Percentiles rank a stretch among this genome's conserved stretches.
phyloP scores from a whole-genome alignment of 176 grass and related monocot genomes.

The Carex kokanica region DNA sequence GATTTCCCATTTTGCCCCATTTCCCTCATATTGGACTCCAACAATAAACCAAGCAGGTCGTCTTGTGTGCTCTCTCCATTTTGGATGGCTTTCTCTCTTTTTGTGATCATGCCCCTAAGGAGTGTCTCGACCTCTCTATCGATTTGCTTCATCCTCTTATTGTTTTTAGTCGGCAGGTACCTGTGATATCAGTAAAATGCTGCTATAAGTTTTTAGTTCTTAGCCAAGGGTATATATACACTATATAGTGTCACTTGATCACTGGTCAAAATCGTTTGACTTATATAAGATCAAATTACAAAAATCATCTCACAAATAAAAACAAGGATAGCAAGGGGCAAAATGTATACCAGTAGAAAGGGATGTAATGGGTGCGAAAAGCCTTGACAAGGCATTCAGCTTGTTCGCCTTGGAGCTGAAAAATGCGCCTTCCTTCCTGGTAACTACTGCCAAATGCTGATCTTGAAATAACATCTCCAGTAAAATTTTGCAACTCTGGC shows the following conservation, averaged over 20 bases:
- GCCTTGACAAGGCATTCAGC: conserved; percentile 17
- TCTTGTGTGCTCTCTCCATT: neutral
- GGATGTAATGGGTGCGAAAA: conserved; percentile 21
- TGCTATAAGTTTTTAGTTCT: neutral
- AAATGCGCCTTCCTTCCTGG: conserved; percentile 36
- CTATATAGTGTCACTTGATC: no score
- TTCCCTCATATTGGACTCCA: conserved; percentile 27
- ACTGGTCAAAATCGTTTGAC: neutral
- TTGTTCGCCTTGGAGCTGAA: conserved; percentile 40
- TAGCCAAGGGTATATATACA: no score
- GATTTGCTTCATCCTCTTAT: conserved; percentile 20
- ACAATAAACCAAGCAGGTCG: conserved; percentile 21
- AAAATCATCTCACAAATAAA: neutral
- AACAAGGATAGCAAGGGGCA: neutral
- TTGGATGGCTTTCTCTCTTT: conserved; percentile 25
- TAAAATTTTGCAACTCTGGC: conserved; percentile 34
- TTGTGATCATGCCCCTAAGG: conserved; percentile 21
- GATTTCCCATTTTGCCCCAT: neutral
- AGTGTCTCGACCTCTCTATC: conserved; percentile 25
- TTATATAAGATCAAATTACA: neutral
- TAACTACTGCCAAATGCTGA: conserved; percentile 45
- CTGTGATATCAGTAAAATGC: neutral
- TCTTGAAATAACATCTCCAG: conserved; percentile 43
- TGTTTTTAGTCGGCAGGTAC: conserved; percentile 26
- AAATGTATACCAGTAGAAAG: conserved; percentile 27